A percentile compares a stretch with the other conserved stretches of the same genome.
These are phyloP conservation scores for Sistotremastrum niveocremeum DNA, from an alignment of 768 basidiomycete species.

Conservation along the genomic window DNA sequence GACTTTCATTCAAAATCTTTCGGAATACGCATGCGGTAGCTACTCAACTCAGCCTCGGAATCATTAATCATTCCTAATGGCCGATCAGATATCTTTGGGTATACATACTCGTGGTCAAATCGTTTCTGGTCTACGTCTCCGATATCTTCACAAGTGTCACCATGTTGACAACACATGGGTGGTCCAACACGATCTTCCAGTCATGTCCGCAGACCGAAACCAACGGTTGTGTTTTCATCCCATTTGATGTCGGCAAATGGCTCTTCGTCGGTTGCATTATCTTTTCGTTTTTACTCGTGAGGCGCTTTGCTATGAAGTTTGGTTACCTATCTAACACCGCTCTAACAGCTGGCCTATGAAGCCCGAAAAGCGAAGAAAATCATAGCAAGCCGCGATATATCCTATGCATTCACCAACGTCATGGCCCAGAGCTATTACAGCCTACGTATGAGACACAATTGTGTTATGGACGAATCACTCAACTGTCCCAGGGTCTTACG, in stretches of 20 bases:
- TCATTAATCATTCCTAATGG: not conserved
- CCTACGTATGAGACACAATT: slow-evolving; percentile 45
- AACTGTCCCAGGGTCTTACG: slow-evolving; percentile 60
- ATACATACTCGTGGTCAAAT: slow-evolving; percentile 88
- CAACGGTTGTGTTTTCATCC: slow-evolving; percentile 68
- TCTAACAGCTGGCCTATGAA: slow-evolving; percentile 72
- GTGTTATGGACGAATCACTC: not conserved
- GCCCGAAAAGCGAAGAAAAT: slow-evolving; percentile 86
- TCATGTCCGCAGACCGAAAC: slow-evolving; percentile 40
- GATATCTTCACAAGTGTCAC: slow-evolving; percentile 97
- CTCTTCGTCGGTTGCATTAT: slow-evolving; percentile 97
- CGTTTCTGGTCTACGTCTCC: slow-evolving; percentile 89
- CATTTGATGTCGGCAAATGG: slow-evolving; percentile 87
- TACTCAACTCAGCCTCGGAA: slow-evolving; percentile 6
- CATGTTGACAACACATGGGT: slow-evolving; percentile 82
- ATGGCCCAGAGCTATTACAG: slow-evolving; percentile 97
- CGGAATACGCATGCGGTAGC: slow-evolving; percentile 76
- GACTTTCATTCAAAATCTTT: slow-evolving; percentile 87
- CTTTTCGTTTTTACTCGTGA: slow-evolving; percentile 87
- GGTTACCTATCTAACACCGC: not conserved
- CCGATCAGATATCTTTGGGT: slow-evolving; percentile 73
- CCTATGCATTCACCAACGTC: slow-evolving; percentile 95
- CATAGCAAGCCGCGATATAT: slow-evolving; percentile 90
- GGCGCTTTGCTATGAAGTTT: slow-evolving; percentile 15
- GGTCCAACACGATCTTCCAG: slow-evolving; percentile 86